Conservation (phyloP, 805 yeast species). For the Debaryomyces tyrocola region DNA sequence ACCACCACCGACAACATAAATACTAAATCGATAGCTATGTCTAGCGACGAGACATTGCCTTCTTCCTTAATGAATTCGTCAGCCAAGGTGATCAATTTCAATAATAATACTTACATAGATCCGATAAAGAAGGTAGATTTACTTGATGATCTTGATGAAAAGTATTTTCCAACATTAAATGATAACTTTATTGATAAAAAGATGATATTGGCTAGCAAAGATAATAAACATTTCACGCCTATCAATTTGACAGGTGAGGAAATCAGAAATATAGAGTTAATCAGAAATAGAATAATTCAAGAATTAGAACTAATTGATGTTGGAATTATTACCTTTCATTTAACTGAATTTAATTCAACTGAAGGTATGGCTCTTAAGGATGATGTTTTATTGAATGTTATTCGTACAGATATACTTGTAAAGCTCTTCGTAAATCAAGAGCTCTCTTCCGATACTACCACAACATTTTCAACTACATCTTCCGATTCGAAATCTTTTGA, state of each 20-base stretch:
- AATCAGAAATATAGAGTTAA: constrained; percentile 20
- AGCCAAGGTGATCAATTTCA: too few relatives aligned
- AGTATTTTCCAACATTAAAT: constrained; percentile 9
- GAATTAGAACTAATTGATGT: constrained; percentile 35
- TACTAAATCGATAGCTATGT: neutral
- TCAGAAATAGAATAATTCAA: constrained; percentile 39
- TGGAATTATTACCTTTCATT: constrained; percentile 44
- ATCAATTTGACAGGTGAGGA: constrained; percentile 27
- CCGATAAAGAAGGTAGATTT: too few relatives aligned
- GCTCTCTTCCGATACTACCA: constrained; percentile 31
- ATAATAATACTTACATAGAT: too few relatives aligned
- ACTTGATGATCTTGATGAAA: constrained; percentile 9
- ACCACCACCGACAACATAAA: too few relatives aligned
- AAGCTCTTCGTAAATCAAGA: constrained; percentile 37
- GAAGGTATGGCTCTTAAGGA: constrained; percentile 60
- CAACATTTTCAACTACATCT: constrained; percentile 47
- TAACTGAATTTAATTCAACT: constrained; percentile 68
- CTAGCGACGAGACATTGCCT: neutral
- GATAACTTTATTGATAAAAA: constrained; percentile 8
- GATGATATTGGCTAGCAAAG: constrained; percentile 60
- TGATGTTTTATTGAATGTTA: constrained; percentile 37
- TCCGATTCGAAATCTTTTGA: constrained; percentile 58
- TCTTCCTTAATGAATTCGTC: neutral
- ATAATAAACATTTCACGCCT: constrained; percentile 56
- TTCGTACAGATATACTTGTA: constrained; percentile 28